Percentiles rank a stretch among this genome's conserved stretches.
Conservation (phyloP, 2,329 filamentous ascomycete species). For the Fusarium oligoseptatum region DNA sequence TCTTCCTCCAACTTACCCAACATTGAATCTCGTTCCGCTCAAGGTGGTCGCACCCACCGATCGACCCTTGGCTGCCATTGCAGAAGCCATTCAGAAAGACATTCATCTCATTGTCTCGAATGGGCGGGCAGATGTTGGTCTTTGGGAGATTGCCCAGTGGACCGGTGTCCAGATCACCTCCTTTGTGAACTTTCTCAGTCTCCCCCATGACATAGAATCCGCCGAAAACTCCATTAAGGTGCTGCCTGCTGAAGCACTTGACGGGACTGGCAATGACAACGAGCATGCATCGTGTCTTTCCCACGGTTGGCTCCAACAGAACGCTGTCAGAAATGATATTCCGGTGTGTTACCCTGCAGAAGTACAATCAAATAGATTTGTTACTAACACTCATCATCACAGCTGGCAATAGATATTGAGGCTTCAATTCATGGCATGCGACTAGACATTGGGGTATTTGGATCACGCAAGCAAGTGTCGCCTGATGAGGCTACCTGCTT, state of each 20-base stretch:
- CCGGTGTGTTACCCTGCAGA: conserved; percentile 43
- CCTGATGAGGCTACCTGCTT: conserved; percentile 43
- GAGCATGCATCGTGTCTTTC: neutral
- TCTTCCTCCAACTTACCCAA: conserved; percentile 71
- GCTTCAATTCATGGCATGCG: conserved; percentile 49
- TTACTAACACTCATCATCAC: conserved; percentile 3
- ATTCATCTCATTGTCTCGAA: conserved; percentile 69
- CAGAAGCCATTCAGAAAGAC: conserved; percentile 75
- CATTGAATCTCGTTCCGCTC: conserved; percentile 83
- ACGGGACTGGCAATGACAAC: neutral
- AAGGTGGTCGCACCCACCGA: conserved; percentile 59
- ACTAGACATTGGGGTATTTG: conserved; percentile 59
- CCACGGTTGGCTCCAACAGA: conserved; percentile 38
- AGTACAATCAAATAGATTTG: too few species aligned
- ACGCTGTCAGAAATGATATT: conserved; percentile 42
- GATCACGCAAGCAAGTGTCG: conserved; percentile 47
- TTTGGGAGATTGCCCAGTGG: conserved; percentile 82
- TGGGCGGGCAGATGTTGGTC: conserved; percentile 67
- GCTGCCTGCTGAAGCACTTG: neutral
- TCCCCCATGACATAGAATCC: conserved; percentile 51
- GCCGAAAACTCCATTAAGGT: conserved; percentile 12
- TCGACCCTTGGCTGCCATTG: conserved; percentile 61
- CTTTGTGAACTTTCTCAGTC: conserved; percentile 85
- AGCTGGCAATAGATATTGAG: conserved; percentile 59
- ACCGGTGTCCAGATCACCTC: conserved; percentile 77